Evolutionary conservation across 495 filamentous ascomycete species (phyloP).

Genomic region (Daldinia grandis): DNA sequence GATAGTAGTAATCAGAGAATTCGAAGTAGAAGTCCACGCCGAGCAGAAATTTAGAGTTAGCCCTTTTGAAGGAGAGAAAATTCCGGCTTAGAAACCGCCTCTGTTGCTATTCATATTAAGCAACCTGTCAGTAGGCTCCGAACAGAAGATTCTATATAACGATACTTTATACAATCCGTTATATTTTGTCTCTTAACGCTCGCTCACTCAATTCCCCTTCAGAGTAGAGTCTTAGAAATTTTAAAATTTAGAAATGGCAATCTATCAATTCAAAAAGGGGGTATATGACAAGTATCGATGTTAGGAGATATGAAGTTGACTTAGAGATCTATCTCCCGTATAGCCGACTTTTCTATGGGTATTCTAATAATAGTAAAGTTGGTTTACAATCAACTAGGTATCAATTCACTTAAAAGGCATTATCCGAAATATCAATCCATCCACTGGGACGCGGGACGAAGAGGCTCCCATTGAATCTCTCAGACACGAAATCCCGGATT

Average conservation of each 20-base stretch:
- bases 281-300: background rate
- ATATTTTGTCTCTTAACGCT: background rate
- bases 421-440: constrained; percentile 8
- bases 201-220: background rate
- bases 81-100: background rate
- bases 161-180: background rate
- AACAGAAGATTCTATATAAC: background rate
- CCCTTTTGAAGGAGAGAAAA: background rate
- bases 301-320: background rate
- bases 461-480: constrained; percentile 6
- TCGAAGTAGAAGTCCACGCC: constrained; percentile 40
- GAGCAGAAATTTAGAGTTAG: constrained; percentile 6
- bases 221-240: background rate
- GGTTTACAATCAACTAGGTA: background rate
- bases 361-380: background rate
- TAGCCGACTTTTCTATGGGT: background rate
- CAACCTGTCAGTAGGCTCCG: background rate
- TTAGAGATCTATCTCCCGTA: background rate
- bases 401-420: background rate
- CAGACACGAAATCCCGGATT: background rate
- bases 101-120: background rate
- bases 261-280: background rate
- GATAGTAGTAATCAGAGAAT: constrained; percentile 21
- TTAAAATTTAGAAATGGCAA: background rate
- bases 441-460: background rate